Conservation (phyloP, 106 monocot genomes). For the Platanthera zijinensis region DNA sequence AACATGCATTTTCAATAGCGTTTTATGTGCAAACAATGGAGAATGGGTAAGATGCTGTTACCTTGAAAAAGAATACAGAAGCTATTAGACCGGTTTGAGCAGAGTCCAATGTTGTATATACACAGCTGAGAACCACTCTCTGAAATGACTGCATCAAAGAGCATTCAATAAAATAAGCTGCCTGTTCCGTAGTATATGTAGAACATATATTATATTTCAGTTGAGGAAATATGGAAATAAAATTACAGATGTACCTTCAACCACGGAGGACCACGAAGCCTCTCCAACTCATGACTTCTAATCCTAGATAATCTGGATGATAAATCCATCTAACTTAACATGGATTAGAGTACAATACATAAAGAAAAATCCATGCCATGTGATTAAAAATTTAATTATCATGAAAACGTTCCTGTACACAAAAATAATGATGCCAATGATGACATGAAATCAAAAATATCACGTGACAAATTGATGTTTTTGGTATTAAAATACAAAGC, state of each 20-base stretch:
- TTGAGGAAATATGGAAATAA: background rate
- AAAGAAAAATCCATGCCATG: background rate
- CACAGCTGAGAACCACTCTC: constrained; percentile 56
- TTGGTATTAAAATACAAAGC: background rate
- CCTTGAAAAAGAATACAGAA: constrained; percentile 99
- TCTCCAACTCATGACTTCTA: constrained; percentile 75
- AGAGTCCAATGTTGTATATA: constrained; percentile 75
- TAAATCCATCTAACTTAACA: constrained; percentile 85
- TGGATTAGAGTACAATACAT: constrained; percentile 1
- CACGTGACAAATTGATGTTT: background rate
- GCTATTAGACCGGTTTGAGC: constrained; percentile 96
- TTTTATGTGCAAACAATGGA: background rate
- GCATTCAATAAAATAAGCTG: constrained; percentile 1
- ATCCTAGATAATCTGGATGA: constrained; percentile 89
- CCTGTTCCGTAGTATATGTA: background rate
- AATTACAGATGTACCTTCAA: constrained; percentile 50
- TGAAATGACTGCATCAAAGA: constrained; percentile 53
- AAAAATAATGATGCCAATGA: background rate
- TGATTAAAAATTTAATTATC: background rate
- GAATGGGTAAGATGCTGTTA: constrained; percentile 14
- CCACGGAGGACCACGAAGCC: constrained; percentile 93
- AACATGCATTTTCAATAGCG: background rate
- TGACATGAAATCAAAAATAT: background rate
- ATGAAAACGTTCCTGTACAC: background rate
- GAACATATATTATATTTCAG: background rate